Percentiles rank a stretch among this genome's conserved stretches.
Evolutionary conservation across 2,329 filamentous ascomycete genomes (phyloP).

Genomic region (Diaporthe eres): DNA sequence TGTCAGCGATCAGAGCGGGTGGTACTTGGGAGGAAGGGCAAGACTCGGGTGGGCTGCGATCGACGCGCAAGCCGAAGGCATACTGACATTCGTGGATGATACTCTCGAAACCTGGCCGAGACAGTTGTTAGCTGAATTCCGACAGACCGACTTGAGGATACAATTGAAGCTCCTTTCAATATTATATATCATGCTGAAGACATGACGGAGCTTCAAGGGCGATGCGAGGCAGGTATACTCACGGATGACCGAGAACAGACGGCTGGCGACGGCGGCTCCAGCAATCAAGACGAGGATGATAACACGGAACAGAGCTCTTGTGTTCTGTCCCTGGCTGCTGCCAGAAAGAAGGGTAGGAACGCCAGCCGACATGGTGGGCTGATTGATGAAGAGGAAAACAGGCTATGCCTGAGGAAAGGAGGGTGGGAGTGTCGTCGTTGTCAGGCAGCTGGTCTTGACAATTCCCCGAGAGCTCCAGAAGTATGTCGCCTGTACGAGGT

Average conservation of each 20-base stretch:
- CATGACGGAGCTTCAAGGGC: conserved; percentile 37
- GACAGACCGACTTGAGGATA: neutral
- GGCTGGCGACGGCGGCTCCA: conserved; percentile 89
- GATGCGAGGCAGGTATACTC: conserved; percentile 57
- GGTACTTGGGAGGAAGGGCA: conserved; percentile 33
- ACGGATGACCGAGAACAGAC: conserved; percentile 99
- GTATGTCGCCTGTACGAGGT: conserved; percentile 34
- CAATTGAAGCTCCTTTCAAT: neutral
- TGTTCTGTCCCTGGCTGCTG: conserved; percentile 84
- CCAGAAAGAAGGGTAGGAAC: conserved; percentile 75
- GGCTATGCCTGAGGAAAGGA: conserved; percentile 41
- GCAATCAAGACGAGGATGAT: conserved; percentile 94
- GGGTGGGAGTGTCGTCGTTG: conserved; percentile 32
- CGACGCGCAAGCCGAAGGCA: conserved; percentile 40
- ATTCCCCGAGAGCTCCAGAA: conserved; percentile 34
- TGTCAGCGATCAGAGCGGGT: conserved; percentile 50
- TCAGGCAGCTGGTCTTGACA: conserved; percentile 25
- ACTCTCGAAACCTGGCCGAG: conserved; percentile 85
- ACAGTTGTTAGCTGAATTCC: conserved; percentile 50
- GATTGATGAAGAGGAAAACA: conserved; percentile 39
- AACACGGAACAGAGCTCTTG: conserved; percentile 87
- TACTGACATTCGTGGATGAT: conserved; percentile 99
- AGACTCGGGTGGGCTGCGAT: conserved; percentile 36
- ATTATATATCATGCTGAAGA: conserved; percentile 36
- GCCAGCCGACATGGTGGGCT: conserved; percentile 61